Conservation (phyloP, 2,329 filamentous ascomycete species). For the Hymenoscyphus infarciens region DNA sequence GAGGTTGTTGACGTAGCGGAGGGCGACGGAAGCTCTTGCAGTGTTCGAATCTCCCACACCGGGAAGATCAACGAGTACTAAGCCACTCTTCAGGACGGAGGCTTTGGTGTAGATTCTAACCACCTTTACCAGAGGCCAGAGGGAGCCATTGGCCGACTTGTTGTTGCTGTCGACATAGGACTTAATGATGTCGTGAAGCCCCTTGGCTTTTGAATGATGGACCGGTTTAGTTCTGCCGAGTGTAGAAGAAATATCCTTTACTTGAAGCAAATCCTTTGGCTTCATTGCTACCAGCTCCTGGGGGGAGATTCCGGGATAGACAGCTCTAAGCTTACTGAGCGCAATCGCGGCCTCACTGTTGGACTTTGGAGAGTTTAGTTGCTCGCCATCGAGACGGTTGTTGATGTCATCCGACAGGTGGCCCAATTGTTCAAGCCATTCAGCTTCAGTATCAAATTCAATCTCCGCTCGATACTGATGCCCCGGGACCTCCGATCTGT, state of each 20-base stretch:
- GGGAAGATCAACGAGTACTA: slow-evolving; percentile 51
- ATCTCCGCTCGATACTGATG: slow-evolving; percentile 43
- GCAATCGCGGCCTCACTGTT: slow-evolving; percentile 33
- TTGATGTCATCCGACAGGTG: slow-evolving; percentile 15
- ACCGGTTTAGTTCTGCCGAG: too few species aligned
- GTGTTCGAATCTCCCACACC: slow-evolving; percentile 49
- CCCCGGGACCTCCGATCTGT: slow-evolving; percentile 35
- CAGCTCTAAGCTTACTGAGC: slow-evolving; percentile 39
- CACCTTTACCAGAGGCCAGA: slow-evolving; percentile 39
- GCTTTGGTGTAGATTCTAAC: slow-evolving; percentile 44
- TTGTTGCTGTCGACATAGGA: slow-evolving; percentile 17
- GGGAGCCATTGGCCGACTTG: slow-evolving; percentile 33
- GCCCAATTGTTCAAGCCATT: slow-evolving; percentile 23
- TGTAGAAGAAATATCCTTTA: too few species aligned
- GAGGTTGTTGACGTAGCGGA: slow-evolving; percentile 44
- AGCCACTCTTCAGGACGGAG: slow-evolving; percentile 44
- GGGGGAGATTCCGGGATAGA: background rate
- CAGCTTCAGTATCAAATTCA: slow-evolving; percentile 21
- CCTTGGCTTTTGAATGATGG: too few species aligned
- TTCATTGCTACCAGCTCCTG: slow-evolving; percentile 38
- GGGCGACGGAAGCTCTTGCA: slow-evolving; percentile 42
- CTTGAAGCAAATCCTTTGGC: too few species aligned
- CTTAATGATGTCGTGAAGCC: slow-evolving; percentile 14
- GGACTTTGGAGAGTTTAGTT: slow-evolving; percentile 34
- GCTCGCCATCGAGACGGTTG: slow-evolving; percentile 32